Conservation (phyloP, 148 eudicot species). For the Diospyros lotus region DNA sequence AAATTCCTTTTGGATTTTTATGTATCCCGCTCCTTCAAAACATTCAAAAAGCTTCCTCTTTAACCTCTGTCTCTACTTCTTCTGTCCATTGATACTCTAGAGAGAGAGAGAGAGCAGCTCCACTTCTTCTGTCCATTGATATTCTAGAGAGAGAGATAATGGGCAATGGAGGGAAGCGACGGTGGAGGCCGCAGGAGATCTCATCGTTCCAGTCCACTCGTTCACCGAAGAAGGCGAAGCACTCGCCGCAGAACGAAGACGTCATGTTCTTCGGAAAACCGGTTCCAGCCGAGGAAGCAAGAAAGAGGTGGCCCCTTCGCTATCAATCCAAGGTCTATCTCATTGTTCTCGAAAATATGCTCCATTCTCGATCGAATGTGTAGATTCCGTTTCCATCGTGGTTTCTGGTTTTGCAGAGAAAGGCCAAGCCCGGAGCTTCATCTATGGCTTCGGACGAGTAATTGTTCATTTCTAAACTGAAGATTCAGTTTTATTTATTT, state of each 20-base stretch:
- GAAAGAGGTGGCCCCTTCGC: conserved; percentile 24
- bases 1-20: no score
- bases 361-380: no score
- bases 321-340: conserved; percentile 20
- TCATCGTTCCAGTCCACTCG: not conserved
- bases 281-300: conserved; percentile 19
- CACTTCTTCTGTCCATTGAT: no score
- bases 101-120: no score
- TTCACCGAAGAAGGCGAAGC: not conserved
- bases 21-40: no score
- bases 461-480: not conserved
- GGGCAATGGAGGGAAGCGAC: not conserved
- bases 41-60: no score
- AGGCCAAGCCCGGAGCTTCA: not conserved
- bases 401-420: conserved; percentile 6
- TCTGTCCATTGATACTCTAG: no score
- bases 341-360: not conserved
- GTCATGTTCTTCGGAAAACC: conserved; percentile 19
- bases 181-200: not conserved
- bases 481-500: no score
- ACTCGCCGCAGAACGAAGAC: conserved; percentile 8
- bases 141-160: not conserved
- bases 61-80: no score
- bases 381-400: not conserved
- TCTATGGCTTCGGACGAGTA: not conserved